Base-by-base conservation (phyloP, 2,329 filamentous ascomycete species). In the Curvularia eragrostidis region DNA sequence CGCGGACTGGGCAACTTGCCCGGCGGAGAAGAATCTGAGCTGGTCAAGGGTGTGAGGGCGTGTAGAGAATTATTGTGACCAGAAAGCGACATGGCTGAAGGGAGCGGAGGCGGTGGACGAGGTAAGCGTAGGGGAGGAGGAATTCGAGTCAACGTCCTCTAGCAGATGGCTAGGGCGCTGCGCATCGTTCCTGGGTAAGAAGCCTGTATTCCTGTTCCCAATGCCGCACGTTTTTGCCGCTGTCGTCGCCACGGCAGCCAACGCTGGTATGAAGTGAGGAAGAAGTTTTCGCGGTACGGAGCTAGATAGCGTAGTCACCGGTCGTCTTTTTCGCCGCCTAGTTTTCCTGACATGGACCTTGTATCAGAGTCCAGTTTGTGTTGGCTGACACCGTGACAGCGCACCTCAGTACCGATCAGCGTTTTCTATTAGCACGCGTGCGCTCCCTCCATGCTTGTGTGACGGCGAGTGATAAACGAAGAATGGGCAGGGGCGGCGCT, bases 341-440 rank as follows among this genome's bases (percentile, higher is more conserved):
- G 81, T 67, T 80, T 75, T 64, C 80, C 78, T 54, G 84, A 77
- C 64, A 86, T 87, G 70, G 86, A 85, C 68, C 91, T 90, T 74
- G 90, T 91, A 48, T 63, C 52, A 75, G 89, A 87, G 68, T 90
- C 90, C 79, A 93, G 93, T 81, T 93, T 80, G 89, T 57, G 90
- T 84, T 58, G 93, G 93, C 81, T 89, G n/a, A 88, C 82, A 89
- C 89, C 78, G 83, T 82, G 62, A 85, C 84, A 77, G 89, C 86
- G 83, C 90, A 91, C 87, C 91, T 91, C 89, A 91, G 91, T 81
- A 81, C 88, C 83, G 65, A 56, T 62, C 44, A 59, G 53, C 56
- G 47, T 58, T 46, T 58, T 24, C n/a, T 18, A 41, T 64, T 63
- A 74, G 64, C 68, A 70, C 59, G 43, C 43, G 36, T 52, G 56